Evolutionary conservation across 139 green algal genomes (phyloP).

Genomic region (Chlamydomonas asymmetrica): DNA sequence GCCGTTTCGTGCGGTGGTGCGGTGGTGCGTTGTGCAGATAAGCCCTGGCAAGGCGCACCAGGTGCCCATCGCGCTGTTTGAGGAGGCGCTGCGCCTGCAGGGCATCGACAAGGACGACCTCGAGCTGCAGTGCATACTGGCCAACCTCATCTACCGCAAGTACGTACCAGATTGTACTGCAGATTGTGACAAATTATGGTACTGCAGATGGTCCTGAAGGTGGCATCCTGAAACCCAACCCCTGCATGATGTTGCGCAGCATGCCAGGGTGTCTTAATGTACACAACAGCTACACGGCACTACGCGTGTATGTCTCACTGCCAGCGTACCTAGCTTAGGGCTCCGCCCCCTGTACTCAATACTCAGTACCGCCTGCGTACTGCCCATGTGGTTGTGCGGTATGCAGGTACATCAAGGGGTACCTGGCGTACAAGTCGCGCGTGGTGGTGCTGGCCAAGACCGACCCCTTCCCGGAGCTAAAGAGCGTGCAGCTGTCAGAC

Average conservation of each 20-base stretch:
- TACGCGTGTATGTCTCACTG: no score
- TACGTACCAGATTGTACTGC: conserved; percentile 37
- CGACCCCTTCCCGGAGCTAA: conserved; percentile 43
- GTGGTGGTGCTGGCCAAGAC: conserved; percentile 72
- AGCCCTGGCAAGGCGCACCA: conserved; percentile 44
- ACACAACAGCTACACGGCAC: conserved; percentile 14
- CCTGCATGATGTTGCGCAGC: background rate
- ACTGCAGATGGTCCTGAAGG: no score
- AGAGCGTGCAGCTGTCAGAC: conserved; percentile 36
- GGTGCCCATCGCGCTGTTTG: conserved; percentile 35
- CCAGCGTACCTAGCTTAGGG: no score
- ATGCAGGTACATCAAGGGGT: conserved; percentile 73
- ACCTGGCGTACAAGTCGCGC: conserved; percentile 77
- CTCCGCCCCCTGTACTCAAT: no score
- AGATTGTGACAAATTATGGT: no score
- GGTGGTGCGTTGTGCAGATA: no score
- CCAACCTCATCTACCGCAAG: conserved; percentile 85
- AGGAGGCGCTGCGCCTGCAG: conserved; percentile 34
- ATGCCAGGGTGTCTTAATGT: background rate
- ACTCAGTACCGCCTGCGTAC: no score
- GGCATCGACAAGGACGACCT: conserved; percentile 74
- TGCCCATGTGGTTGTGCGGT: no score
- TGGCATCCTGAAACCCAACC: background rate
- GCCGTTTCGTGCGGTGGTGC: no score
- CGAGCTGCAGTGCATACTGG: conserved; percentile 80